Evolutionary conservation across 108 stramenopile species (phyloP), one percentile per base, ranked within the genome.

Genomic region (Conticribra weissflogii): DNA sequence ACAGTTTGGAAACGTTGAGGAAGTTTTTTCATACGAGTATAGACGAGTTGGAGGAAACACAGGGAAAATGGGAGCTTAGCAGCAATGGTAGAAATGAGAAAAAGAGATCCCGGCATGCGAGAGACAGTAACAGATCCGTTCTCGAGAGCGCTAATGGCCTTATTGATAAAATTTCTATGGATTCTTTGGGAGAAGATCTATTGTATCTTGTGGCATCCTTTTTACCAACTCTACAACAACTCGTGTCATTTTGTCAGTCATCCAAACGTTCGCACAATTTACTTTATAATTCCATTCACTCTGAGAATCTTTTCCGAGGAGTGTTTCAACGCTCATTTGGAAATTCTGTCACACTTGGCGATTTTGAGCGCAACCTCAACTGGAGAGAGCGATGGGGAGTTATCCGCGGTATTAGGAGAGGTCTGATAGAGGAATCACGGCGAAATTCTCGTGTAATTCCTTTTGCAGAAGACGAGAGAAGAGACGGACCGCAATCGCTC

Each of bases 371-470:
- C 2, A 62, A 69, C 33, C 44, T 77, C 25, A 41, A 62, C n/a
- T 77, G 62, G 62, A 68, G 47, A 68, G 76, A 77, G 5, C 45
- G 68, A 15, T 77, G 76, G 76, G 29, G 1, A 47, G 64, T 69
- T 55, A 57, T 69, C 27, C 49, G 54, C 15, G 46, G 49, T 44
- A 32, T 77, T 33, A 54, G 67, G 32, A 57, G 63, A 21, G 68
- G 67, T 17, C 49, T 77, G 46, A 0, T 49, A 5, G 32, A 41
- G n/a, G 9, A 64, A 9, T 53, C 29, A n/a, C n/a, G n/a, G n/a
- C n/a, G n/a, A n/a, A n/a, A n/a, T n/a, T n/a, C n/a, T n/a, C n/a
- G n/a, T n/a, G n/a, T n/a, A n/a, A n/a, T n/a, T n/a, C n/a, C n/a
- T n/a, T n/a, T n/a, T 41, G 12, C 5, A 41, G 12, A 41, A 41